These are phyloP conservation scores for Mortierella sp. DNA, from an alignment of 371 early-diverging fungal species.

Conservation along the genomic window DNA sequence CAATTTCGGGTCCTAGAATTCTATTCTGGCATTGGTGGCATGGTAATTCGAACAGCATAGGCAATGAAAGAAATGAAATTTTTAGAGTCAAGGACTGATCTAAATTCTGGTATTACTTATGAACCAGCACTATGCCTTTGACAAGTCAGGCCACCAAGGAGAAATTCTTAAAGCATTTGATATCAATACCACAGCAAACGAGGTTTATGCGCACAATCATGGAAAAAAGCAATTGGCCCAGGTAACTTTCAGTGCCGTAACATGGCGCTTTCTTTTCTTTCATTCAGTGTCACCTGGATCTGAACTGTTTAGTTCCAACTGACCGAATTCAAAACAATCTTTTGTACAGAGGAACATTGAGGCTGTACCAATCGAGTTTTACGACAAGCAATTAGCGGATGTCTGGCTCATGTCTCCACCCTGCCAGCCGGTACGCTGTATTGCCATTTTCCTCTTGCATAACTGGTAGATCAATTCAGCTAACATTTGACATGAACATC, in stretches of 20 bases:
- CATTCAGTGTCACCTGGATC: conserved; percentile 1
- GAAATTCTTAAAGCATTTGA: conserved; percentile 82
- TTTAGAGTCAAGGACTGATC: neutral
- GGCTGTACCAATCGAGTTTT: conserved; percentile 69
- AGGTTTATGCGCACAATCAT: conserved; percentile 84
- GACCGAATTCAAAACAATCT: neutral
- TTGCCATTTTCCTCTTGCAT: neutral
- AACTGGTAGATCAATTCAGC: too few relatives aligned
- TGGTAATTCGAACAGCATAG: conserved; percentile 60
- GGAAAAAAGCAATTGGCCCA: conserved; percentile 72
- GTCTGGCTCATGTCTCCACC: conserved; percentile 90
- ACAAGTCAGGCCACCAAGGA: conserved; percentile 66
- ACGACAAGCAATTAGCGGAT: conserved; percentile 75
- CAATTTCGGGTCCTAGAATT: conserved; percentile 70
- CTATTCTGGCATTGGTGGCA: conserved; percentile 81
- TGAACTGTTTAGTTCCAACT: neutral
- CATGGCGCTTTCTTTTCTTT: neutral
- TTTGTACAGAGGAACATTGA: conserved; percentile 72
- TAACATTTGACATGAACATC: too few relatives aligned
- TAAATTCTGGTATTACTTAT: neutral
- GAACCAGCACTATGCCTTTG: conserved; percentile 79
- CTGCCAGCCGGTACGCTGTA: conserved; percentile 74
- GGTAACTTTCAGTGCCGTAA: conserved; percentile 45
- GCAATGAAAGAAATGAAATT: neutral
- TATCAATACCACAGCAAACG: conserved; percentile 84